These are phyloP conservation scores for Crassisporium funariophilum DNA, from an alignment of 768 basidiomycete species.

Conservation along the genomic window DNA sequence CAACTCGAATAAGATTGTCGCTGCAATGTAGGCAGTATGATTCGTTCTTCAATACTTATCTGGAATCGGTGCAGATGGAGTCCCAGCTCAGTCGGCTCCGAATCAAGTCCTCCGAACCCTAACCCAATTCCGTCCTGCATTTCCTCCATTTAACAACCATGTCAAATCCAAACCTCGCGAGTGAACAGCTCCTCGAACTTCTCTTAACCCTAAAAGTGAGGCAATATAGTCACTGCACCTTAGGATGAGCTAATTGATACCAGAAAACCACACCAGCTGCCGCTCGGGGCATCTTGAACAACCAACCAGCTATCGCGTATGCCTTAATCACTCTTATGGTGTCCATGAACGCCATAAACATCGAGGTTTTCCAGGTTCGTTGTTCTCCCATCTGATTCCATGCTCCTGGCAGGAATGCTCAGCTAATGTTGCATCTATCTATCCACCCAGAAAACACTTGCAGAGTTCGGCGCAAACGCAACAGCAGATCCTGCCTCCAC, in stretches of 20 bases:
- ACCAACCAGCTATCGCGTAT: slow-evolving; percentile 76
- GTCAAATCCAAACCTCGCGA: slow-evolving; percentile 53
- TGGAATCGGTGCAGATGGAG: too few species aligned
- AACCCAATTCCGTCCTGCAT: background rate
- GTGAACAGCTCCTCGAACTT: slow-evolving; percentile 75
- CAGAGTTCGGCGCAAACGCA: slow-evolving; percentile 45
- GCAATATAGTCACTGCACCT: background rate
- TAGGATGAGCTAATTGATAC: slow-evolving; percentile 3
- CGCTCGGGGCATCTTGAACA: slow-evolving; percentile 67
- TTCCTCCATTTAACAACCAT: slow-evolving; percentile 30
- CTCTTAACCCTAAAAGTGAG: slow-evolving; percentile 71
- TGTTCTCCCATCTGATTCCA: background rate
- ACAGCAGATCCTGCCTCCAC: slow-evolving; percentile 20
- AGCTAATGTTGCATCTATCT: background rate
- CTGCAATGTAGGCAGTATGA: too few species aligned
- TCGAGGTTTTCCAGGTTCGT: slow-evolving; percentile 74
- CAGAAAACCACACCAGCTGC: slow-evolving; percentile 78
- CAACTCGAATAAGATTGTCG: too few species aligned
- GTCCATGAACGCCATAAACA: slow-evolving; percentile 70
- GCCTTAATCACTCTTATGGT: slow-evolving; percentile 80
- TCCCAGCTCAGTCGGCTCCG: too few species aligned
- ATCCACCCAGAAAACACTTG: slow-evolving; percentile 56
- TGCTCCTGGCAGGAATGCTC: too few species aligned
- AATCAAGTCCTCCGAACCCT: background rate
- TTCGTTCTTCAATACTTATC: too few species aligned